Conservation (phyloP, 2,329 filamentous ascomycete genomes). For the Aspergillus thermomutatus region DNA sequence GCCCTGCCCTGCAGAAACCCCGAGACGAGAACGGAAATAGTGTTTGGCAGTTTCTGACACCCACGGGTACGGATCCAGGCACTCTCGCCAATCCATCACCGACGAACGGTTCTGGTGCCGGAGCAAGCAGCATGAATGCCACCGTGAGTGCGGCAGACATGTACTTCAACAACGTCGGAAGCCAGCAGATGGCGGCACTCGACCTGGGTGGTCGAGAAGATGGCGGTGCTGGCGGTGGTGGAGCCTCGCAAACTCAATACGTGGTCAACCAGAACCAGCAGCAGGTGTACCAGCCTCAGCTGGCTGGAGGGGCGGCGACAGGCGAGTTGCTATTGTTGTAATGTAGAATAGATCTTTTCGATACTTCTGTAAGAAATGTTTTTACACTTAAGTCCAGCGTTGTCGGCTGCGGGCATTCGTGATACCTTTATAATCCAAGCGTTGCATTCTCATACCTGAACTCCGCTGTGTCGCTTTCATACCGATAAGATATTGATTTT, state of each 20-base stretch:
- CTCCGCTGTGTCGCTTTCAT: background rate
- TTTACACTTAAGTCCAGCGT: background rate
- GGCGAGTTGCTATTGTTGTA: constrained; percentile 69
- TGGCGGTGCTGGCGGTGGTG: constrained; percentile 62
- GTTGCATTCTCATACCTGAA: background rate
- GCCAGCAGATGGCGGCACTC: constrained; percentile 70
- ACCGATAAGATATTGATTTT: background rate
- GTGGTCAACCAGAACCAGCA: constrained; percentile 82
- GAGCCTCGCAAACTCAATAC: constrained; percentile 48
- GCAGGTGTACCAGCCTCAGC: constrained; percentile 68
- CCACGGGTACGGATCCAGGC: constrained; percentile 27
- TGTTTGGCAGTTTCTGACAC: constrained; percentile 36
- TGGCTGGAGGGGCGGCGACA: constrained; percentile 61
- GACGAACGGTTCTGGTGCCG: constrained; percentile 23
- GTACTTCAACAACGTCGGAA: constrained; percentile 79
- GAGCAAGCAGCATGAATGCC: constrained; percentile 56
- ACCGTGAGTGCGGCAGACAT: constrained; percentile 83
- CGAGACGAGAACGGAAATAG: constrained; percentile 42
- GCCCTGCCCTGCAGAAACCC: constrained; percentile 77
- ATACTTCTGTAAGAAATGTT: background rate
- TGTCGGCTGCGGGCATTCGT: background rate
- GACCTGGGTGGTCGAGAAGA: constrained; percentile 62
- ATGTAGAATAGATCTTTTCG: constrained; percentile 2
- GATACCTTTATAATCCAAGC: background rate
- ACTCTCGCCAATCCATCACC: constrained; percentile 26